Evolutionary conservation across 371 early-diverging fungal species (phyloP), one percentile per base, ranked within the genome.

Genomic region (Blakeslea trispora): DNA sequence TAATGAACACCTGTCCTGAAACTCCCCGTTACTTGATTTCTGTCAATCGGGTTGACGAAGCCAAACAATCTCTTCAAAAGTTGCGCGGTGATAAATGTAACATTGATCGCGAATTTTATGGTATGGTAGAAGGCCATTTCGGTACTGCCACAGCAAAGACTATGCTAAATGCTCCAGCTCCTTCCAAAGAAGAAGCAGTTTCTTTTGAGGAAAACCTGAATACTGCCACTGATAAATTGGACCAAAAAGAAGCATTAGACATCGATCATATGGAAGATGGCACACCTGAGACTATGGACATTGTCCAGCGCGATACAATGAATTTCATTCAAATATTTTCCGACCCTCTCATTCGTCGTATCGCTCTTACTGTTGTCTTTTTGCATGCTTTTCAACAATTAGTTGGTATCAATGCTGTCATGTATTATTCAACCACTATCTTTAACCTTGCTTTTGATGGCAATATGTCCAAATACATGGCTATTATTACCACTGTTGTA

Each of bases 21-120:
- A 85, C 90, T 34, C 95, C 91, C 31, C 77, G 82, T 59, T 90
- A 88, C 77, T 66, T 89, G 46, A 73, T 88, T 35, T 75, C 77
- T 47, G 70, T 81, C 55, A 79, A 77, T 50, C 71, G 81, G 42
- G 68, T 80, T 22, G 80, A 83, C 24, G 85, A 87, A 64, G 88
- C 86, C 23, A 61, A 59, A 18, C 69, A 83, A 9, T 74, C 90
- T 46, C 62, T 76, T 48, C n/a, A n/a, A n/a, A 68, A 65, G 28
- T 77, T 89, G 50, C 81, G 90, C 50, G 68, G 71, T 50, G 85
- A n/a, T n/a, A n/a, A n/a, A n/a, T n/a, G 89, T 42, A 81, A 85
- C 52, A 66, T 81, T 45, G 81, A 81, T 19, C 68, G 67, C 19
- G 87, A 91, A 68, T 81, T 88, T 35, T 57, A 74, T 15, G 89